Evolutionary conservation across 768 basidiomycete genomes (phyloP), one percentile per base, ranked within the genome.

Genomic region (Suillus paluster): DNA sequence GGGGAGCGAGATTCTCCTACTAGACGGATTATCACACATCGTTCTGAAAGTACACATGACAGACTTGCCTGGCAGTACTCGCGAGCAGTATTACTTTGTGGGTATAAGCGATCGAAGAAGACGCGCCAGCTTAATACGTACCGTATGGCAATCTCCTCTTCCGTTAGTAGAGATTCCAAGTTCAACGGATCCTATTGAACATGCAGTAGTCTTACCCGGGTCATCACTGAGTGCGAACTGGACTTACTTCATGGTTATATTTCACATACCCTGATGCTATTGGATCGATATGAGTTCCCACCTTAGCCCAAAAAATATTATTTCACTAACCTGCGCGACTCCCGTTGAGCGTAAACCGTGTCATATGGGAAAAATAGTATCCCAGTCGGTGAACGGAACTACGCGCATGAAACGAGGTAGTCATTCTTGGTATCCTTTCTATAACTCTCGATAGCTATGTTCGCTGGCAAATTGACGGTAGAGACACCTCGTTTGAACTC

Each of bases 101-200:
- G 23, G 5, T 17, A 54, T 54, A 17, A 54, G 23, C 23, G 10
- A 38, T 25, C 17, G 17, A 17, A 1, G 36, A 19, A 39, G 5
- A 39, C 59, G 33, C 38, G 39, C 34, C 14, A 41, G 27, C 15
- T 21, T 49, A 34, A 19, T 61, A 66, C 81, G 48, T 63, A 95
- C 95, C 94, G 86, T 67, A 97, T 90, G 15, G 92, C 90, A 66
- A 86, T 82, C 77, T 99, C 97, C 41, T 97, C 97, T 57, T 95
- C 94, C 0, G 92, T 92, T 64, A 98, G 78, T 44, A 92, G 81
- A 0, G 86, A 86, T 63, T 94, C 91, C 33, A 95, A 69, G 68
- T 85, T 85, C 66, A 99, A 78, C 0, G 95, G 92, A 71, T 99
- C 96, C 93, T 95, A n/a, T n/a, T n/a, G n/a, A 60, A 48, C 27